These are phyloP conservation scores for Heliamphora exappendiculata DNA, from an alignment of 148 eudicot genomes.

Conservation along the genomic window DNA sequence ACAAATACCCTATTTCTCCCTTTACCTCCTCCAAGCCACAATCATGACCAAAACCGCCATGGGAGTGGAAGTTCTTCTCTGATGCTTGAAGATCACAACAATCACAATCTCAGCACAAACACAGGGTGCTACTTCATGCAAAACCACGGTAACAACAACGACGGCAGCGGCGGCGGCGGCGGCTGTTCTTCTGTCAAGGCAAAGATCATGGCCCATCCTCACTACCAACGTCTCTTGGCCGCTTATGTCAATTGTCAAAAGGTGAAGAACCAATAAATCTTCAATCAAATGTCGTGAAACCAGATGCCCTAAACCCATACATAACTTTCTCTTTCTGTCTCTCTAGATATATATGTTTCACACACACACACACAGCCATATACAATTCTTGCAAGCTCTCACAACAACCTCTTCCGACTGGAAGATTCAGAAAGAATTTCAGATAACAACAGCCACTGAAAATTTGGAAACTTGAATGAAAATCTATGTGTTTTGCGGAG, in stretches of 20 bases:
- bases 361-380: not conserved
- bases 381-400: not conserved
- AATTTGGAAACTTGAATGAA: not conserved
- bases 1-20: slow-evolving; percentile 27
- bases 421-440: not conserved
- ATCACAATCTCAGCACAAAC: slow-evolving; percentile 12
- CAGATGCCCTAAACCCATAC: not conserved
- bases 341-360: not conserved
- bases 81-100: slow-evolving; percentile 14
- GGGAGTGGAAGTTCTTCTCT: slow-evolving; percentile 8
- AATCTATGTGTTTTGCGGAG: not conserved
- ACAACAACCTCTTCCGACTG: not conserved
- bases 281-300: not conserved
- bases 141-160: slow-evolving; percentile 1
- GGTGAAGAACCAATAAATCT: slow-evolving; percentile 21
- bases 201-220: slow-evolving; percentile 90
- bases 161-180: slow-evolving; percentile 8
- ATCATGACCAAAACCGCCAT: slow-evolving; percentile 20
- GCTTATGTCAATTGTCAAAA: slow-evolving; percentile 81
- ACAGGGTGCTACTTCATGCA: slow-evolving; percentile 31
- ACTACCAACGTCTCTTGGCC: slow-evolving; percentile 72
- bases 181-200: slow-evolving; percentile 43
- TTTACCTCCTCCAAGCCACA: slow-evolving; percentile 9
- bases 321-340: not conserved
- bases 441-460: not conserved